Evolutionary conservation across 352 stramenopile genomes (phyloP), one percentile per base, ranked within the genome.

Genomic region (Phytopythium mirpurense): DNA sequence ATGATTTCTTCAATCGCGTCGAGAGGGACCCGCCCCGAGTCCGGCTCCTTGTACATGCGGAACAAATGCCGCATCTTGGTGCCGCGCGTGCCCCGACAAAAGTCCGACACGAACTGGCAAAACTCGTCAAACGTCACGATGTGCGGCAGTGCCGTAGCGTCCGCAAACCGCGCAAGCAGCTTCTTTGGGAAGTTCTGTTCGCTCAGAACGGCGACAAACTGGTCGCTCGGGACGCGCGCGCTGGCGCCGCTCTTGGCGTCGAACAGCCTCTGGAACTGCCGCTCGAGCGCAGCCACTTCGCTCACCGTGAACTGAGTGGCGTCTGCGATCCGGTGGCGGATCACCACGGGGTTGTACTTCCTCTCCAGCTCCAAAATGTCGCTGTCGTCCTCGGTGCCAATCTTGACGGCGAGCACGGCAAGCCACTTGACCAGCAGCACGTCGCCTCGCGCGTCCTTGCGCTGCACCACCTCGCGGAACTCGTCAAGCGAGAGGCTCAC

Each of bases 61-160:
- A 92, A 90, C 2, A 95, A 32, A 51, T 78, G 43, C 19, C 51
- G 49, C 57, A 83, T 48, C 57, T 76, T 79, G 15, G 68, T 51
- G 3, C 80, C 59, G 9, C 21, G 58, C 9, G 67, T 73, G 11
- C 75, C 80, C n/a, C 82, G 68, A 45, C 76, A 90, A 43, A 83
- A 88, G 31, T 89, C 60, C 10, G 84, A 91, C 18, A 93, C 54
- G 34, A 95, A 83, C 34, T 78, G 63, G 57, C 84, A 95, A 40
- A 95, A 92, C 50, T 90, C 78, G 35, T 91, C 77, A 65, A 95
- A 92, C 16, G 84, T 60, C 55, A 92, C 71, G 26, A 87, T 52
- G 4, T 83, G 66, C 1, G 62, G 60, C 14, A 87, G 61, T 4
- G 60, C 61, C 3, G 70, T 75, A 12, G 65, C 66, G 2, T 56